Evolutionary conservation across 2,329 filamentous ascomycete genomes (phyloP).

Genomic region (Curvularia hawaiiensis): DNA sequence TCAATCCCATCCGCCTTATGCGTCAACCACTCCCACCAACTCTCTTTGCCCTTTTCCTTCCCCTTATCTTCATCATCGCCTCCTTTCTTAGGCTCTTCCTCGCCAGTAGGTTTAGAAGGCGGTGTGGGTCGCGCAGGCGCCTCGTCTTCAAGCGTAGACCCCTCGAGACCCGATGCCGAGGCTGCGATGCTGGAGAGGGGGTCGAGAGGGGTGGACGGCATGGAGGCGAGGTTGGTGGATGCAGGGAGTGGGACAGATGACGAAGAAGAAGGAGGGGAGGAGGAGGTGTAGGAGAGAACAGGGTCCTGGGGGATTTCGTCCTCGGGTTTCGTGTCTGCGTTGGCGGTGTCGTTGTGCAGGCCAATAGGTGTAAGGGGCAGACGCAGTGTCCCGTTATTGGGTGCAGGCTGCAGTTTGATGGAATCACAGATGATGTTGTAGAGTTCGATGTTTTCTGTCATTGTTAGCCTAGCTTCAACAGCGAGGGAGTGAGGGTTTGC

Average conservation of each 20-base stretch:
- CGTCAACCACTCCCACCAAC: constrained; percentile 47
- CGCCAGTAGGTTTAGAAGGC: constrained; percentile 8
- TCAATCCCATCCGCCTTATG: constrained; percentile 44
- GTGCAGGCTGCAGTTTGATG: constrained; percentile 70
- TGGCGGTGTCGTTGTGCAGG: constrained; percentile 59
- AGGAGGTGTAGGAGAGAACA: constrained; percentile 17
- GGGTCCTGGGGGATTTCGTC: constrained; percentile 62
- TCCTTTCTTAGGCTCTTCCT: neutral
- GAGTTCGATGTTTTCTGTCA: constrained; percentile 84
- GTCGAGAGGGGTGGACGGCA: constrained; percentile 16
- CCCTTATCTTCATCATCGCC: neutral
- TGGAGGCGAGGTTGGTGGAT: constrained; percentile 21
- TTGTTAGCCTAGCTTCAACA: neutral
- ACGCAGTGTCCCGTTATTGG: constrained; percentile 87
- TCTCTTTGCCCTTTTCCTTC: constrained; percentile 12
- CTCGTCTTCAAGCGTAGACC: constrained; percentile 12
- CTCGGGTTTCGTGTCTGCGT: constrained; percentile 45
- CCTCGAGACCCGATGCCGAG: constrained; percentile 31
- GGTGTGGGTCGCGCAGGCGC: constrained; percentile 6
- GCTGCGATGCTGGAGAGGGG: constrained; percentile 31
- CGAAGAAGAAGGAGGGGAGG: constrained; percentile 40
- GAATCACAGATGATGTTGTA: constrained; percentile 96
- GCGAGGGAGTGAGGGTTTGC: neutral
- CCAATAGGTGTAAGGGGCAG: constrained; percentile 70
- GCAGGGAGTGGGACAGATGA: constrained; percentile 3